Evolutionary conservation across 164 flowering plant genomes (phyloP), one percentile per base, ranked within the genome.

Genomic region (Euptelea pleiosperma): DNA sequence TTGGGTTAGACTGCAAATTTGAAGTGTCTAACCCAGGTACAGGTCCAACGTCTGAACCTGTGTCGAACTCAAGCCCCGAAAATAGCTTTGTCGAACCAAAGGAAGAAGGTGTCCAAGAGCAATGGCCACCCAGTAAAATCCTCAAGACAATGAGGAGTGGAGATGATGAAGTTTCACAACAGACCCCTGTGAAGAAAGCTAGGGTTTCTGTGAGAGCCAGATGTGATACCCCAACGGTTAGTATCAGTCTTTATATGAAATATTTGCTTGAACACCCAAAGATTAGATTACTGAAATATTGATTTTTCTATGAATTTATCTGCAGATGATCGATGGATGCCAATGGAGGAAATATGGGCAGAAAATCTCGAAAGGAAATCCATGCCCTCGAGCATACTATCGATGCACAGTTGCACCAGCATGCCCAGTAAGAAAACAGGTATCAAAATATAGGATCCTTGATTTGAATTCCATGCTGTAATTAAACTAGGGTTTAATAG

Each of bases 341-440:
- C 98, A 89, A 69, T 91, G 98, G 98, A 82, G 98, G 67, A 91
- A 91, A 74, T 91, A 91, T 63, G 98, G 98, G 15, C 98, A 92
- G 50, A 92, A 92, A 70, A 83, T 84, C 16, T 82, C 98, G 0
- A 89, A 92, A 75, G 98, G 98, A 49, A 92, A 92, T 54, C 98
- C 98, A 19, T 92, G 97, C 68, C 98, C 98, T 39, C 70, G 98
- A 44, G 98, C 96, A 12, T 92, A 92, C 64, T 92, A 87, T 58
- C 89, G 98, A 15, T 92, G 98, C 77, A 89, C 96, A 1, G 81
- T 87, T 56, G 86, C 91, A 58, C 80, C 97, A 52, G 75, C 86
- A 12, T 92, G 98, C 55, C 96, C 94, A 3, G 97, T 92, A 1
- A 76, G 98, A 60, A 92, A 89, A 67, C 98, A 92, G 89, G 98